Base-by-base conservation (phyloP, 345 rosid species). In the Citrus reticulata region DNA sequence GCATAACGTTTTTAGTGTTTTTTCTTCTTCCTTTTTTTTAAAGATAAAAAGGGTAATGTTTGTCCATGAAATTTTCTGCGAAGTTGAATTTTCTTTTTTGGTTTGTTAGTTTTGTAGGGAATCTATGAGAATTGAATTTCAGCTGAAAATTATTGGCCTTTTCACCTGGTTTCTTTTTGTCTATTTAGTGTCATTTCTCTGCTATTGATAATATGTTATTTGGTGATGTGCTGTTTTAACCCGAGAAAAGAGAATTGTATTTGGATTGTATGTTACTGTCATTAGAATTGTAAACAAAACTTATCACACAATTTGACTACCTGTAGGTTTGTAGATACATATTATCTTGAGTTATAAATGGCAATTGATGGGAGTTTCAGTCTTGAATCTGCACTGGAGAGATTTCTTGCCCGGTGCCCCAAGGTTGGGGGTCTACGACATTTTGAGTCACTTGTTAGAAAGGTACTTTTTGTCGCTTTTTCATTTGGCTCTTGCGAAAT, bases 341-440 rank as follows among this genome's bases (percentile, higher is more conserved):
- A 54, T 24, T 16, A 7, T 13, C 61, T 70, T 64, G 61, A 64
- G 73, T 46, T 73, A 39, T 27, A 81, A 72, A 92, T 92, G 94
- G 82, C 98, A 39, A 85, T 89, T 37, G 97, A 93, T 20, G 93
- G 92, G 77, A 91, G 93, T 81, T 95, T 92, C 88, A 82, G 77
- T 75, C 81, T 93, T 14, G 82, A 88, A 68, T 79, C 80, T 3
- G 89, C 95, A 3, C 70, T 93, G 32, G 70, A 78, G 80, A 80
- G 91, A 90, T 92, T 95, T 72, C 81, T 90, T 63, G 84, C 81
- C 42, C 94, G 94, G 29, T 92, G 90, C 80, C 92, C 95, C 59
- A 85, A 87, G 79, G 91, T 90, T 29, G 72, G 76, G 66, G 22
- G 57, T 37, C 77, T 79, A 72, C 84, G 81, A 2, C 77, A 73